These are phyloP conservation scores for Scheffersomyces titani DNA, from an alignment of 1,139 yeast genomes.

Conservation along the genomic window DNA sequence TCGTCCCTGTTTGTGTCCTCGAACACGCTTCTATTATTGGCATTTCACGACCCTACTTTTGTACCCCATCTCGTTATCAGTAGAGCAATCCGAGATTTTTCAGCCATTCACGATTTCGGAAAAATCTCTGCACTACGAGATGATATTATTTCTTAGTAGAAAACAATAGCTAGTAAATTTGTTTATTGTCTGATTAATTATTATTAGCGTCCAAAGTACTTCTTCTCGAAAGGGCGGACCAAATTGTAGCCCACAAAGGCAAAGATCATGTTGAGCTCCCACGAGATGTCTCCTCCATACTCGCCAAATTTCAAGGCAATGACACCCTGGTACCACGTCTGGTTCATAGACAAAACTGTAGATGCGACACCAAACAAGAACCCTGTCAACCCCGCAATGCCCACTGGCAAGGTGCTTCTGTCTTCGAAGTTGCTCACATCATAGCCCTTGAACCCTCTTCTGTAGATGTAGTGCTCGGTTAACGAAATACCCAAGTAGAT, in stretches of 20 bases:
- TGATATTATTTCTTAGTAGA: no score
- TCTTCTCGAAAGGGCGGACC: conserved; percentile 28
- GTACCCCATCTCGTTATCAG: background rate
- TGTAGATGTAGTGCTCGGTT: conserved; percentile 28
- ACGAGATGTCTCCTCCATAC: conserved; percentile 28
- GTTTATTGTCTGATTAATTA: no score
- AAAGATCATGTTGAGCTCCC: conserved; percentile 25
- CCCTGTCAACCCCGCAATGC: conserved; percentile 27
- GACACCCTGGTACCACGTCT: conserved; percentile 32
- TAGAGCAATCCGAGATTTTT: background rate
- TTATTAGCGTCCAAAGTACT: conserved; percentile 26
- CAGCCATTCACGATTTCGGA: background rate
- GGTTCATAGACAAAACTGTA: conserved; percentile 31
- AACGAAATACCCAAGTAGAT: conserved; percentile 28
- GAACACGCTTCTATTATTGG: background rate
- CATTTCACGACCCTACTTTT: background rate
- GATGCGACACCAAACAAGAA: conserved; percentile 29
- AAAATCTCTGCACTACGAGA: background rate
- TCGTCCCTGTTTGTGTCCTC: background rate
- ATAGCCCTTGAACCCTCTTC: conserved; percentile 25
- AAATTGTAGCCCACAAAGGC: conserved; percentile 26
- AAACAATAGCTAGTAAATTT: no score
- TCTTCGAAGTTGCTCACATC: conserved; percentile 24
- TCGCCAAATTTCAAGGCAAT: conserved; percentile 23
- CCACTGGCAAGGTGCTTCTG: conserved; percentile 23